These are phyloP conservation scores for Malus fusca DNA, from an alignment of 306 rosid genomes.

Conservation along the genomic window DNA sequence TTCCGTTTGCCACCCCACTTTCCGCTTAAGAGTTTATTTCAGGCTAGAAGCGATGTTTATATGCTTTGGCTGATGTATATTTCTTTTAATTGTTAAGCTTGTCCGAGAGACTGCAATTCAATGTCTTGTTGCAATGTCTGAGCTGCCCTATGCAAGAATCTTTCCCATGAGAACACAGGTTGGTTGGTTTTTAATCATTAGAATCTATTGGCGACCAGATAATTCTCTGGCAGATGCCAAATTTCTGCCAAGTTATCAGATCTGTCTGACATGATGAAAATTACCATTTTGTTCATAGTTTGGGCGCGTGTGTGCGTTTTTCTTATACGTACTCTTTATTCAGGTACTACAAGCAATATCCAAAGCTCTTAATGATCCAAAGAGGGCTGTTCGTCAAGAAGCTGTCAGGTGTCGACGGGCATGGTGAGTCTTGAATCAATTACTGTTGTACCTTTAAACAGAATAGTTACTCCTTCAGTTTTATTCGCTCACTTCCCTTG, in stretches of 20 bases:
- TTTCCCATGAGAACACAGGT: conserved; percentile 87
- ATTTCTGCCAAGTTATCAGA: neutral
- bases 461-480: neutral
- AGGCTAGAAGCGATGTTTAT: neutral
- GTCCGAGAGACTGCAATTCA: conserved; percentile 91
- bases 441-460: neutral
- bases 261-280: neutral
- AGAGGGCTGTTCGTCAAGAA: conserved; percentile 77
- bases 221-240: neutral
- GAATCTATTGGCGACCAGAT: neutral
- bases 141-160: conserved; percentile 68
- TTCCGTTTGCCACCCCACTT: neutral
- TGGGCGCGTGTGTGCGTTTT: neutral
- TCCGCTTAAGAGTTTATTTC: neutral
- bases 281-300: neutral
- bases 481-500: neutral
- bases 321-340: neutral
- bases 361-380: conserved; percentile 65
- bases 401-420: conserved; percentile 82
- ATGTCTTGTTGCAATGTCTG: conserved; percentile 74
- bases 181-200: conserved; percentile 20
- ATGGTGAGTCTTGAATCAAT: conserved; percentile 43
- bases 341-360: conserved; percentile 55
- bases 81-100: conserved; percentile 43
- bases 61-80: neutral